These are phyloP conservation scores for Pseudocercospora cruenta DNA, from an alignment of 2,329 filamentous ascomycete species.

Conservation along the genomic window DNA sequence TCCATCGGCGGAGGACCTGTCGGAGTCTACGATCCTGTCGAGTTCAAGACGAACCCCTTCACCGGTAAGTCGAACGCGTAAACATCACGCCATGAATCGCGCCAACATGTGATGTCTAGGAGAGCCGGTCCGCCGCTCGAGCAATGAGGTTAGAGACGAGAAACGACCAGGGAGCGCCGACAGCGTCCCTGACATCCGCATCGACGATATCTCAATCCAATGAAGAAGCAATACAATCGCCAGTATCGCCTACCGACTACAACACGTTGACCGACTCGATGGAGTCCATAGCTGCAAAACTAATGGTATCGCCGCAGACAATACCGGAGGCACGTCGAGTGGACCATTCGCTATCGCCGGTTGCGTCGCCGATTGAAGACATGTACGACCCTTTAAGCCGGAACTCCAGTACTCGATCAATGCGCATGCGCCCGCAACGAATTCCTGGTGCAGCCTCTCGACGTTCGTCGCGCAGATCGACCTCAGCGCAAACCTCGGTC, in stretches of 20 bases:
- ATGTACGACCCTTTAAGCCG: constrained; percentile 34
- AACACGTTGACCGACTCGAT: constrained; percentile 33
- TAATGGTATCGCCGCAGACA: constrained; percentile 37
- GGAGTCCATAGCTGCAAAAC: constrained; percentile 35
- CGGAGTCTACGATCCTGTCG: constrained; percentile 28
- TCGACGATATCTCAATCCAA: constrained; percentile 35
- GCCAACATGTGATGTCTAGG: constrained; percentile 28
- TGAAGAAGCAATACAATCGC: constrained; percentile 26
- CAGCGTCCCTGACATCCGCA: constrained; percentile 39
- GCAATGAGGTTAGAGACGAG: constrained; percentile 24
- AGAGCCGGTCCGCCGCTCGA: constrained; percentile 31
- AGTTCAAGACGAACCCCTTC: constrained; percentile 38
- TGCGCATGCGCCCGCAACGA: constrained; percentile 28
- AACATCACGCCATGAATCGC: constrained; percentile 1
- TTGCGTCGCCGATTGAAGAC: constrained; percentile 33
- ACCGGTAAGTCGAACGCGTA: constrained; percentile 33
- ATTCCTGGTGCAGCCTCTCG: constrained; percentile 28
- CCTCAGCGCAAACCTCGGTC: constrained; percentile 33
- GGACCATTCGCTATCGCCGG: constrained; percentile 32
- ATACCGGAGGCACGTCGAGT: constrained; percentile 35
- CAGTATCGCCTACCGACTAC: constrained; percentile 28
- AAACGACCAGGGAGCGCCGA: constrained; percentile 29
- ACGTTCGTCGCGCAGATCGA: constrained; percentile 35
- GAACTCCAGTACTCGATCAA: constrained; percentile 36
- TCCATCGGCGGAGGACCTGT: constrained; percentile 24